Base-by-base conservation (phyloP, 2,329 filamentous ascomycete genomes). In the Scedosporium apiospermum region DNA sequence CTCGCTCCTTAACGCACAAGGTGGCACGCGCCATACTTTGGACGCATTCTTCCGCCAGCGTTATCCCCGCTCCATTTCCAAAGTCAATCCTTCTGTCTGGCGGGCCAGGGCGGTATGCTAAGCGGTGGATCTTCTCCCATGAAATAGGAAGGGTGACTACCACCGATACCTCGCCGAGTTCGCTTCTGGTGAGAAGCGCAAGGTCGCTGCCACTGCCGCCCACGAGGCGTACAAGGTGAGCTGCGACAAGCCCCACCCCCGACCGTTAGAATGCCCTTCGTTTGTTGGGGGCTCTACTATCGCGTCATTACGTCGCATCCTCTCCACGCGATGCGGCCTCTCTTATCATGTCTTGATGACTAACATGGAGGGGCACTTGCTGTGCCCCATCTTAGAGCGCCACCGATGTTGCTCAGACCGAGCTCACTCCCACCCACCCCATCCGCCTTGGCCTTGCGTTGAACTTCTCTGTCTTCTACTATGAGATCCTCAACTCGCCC, bases 381-480 rank as follows among this genome's bases (percentile, higher is more conserved):
- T 38, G 27, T 44, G 16, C 69, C 69, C 69, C 63, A 65, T 53
- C 64, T 63, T 73, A 95, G 92, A 96, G 90, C 79, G 93, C 93
- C 71, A 98, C 93, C 82, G 93, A 97, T 73, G 93, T 98, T 74
- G 93, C 93, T 71, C 93, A 97, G 84, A 96, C 91, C 68, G 93
- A 98, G 80, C 88, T 98, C 70, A 93, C 93, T 66, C 93, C 93
- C 67, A 98, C 93, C 65, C 93, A 98, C 84, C 93, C 93, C 72
- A 98, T 98, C 82, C 93, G 93, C 73, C 90, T 98, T 68, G 93
- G 93, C 77, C 88, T 98, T 73, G 93, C 93, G 69, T 87, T 97
- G 71, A 98, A 97, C 88, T 97, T 97, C 87, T 97, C 93, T 67
- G 93, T 97, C 73, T 97, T 97, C 85, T 96, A 96, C 87, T 96